Base-by-base conservation (phyloP, 2,329 filamentous ascomycete species). In the Xylaria sp. region DNA sequence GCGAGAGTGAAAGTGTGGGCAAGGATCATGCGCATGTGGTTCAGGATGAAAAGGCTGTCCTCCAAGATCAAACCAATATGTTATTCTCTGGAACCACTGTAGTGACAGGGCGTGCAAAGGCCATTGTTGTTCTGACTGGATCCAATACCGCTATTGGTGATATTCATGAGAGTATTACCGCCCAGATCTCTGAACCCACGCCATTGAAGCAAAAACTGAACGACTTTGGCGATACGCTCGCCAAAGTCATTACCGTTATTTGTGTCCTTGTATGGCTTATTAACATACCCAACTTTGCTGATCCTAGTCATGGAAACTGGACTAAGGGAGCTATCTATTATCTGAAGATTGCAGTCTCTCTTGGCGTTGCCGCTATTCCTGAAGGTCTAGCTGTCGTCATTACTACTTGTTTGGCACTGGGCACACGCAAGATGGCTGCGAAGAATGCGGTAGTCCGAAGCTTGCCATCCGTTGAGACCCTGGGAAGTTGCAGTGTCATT, bases 261-360 rank as follows among this genome's bases (percentile, higher is more conserved):
- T 99, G 96, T 78, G 83, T 98, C 67, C 81, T 97, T 59, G 95
- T 99, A 71, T 99, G 95, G 95, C 83, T 98, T 63, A 99, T 99
- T 84, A 99, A 99, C 80, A 92, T 98, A 69, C 90, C 92, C 72
- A 92, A 99, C 81, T 99, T 99, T 83, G 95, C 87, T 73, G 95
- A 99, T 73, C 92, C 93, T 27, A 90, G 91, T 67, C 94, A 97
- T 71, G 95, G 95, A 71, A 90, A 87, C 77, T 97, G 93, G 89
- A 86, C 92, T 66, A 99, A 98, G 82, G 95, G 95, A 62, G 95
- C 95, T 62, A 98, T 99, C 73, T 99, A 99, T 84, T 99, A 99
- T 78, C 87, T 99, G 72, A 99, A 99, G 84, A 99, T 99, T 74
- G 95, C 95, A 41, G 96, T 99, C 41, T 99, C 95, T 51, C 90